phyloP scores from a whole-genome alignment of 78 protist species.

The Parvularia atlantis region DNA sequence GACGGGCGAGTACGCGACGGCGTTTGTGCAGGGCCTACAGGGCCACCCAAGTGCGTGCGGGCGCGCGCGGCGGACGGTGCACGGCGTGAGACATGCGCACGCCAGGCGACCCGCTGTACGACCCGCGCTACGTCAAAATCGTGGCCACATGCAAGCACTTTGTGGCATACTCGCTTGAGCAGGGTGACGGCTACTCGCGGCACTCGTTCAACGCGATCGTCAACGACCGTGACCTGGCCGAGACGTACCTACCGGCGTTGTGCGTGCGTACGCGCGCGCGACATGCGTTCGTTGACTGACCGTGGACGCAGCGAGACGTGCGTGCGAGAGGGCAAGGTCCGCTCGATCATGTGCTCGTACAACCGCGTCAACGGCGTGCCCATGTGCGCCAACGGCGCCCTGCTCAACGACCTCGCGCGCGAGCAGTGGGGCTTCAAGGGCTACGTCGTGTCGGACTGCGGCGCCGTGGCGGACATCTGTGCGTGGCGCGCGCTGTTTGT shows the following conservation, averaged over 20 bases:
- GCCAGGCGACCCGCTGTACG: not conserved
- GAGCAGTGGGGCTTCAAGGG: slow-evolving; percentile 7
- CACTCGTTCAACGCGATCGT: slow-evolving; percentile 8
- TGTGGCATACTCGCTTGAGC: slow-evolving; percentile 8
- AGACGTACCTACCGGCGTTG: slow-evolving; percentile 11
- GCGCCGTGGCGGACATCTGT: not conserved
- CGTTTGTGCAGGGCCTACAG: not conserved
- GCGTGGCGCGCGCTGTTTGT: not conserved
- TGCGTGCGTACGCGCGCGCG: not conserved
- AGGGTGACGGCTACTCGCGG: not conserved
- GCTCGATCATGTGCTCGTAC: slow-evolving; percentile 3
- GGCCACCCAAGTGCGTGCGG: too few relatives aligned
- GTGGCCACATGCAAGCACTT: slow-evolving; percentile 8
- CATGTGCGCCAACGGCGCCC: slow-evolving; percentile 1
- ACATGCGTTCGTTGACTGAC: not conserved
- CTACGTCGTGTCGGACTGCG: slow-evolving; percentile 3
- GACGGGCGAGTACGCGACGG: not conserved
- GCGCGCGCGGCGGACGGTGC: too few relatives aligned
- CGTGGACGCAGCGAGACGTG: not conserved
- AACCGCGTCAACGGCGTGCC: slow-evolving; percentile 15
- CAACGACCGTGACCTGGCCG: slow-evolving; percentile 1
- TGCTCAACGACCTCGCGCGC: slow-evolving; percentile 1
- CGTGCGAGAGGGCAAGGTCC: not conserved
- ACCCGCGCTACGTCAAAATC: slow-evolving; percentile 1
- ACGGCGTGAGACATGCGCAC: not conserved